Evolutionary conservation across 331 rosid genomes (phyloP).

Genomic region (Acacia concinna): DNA sequence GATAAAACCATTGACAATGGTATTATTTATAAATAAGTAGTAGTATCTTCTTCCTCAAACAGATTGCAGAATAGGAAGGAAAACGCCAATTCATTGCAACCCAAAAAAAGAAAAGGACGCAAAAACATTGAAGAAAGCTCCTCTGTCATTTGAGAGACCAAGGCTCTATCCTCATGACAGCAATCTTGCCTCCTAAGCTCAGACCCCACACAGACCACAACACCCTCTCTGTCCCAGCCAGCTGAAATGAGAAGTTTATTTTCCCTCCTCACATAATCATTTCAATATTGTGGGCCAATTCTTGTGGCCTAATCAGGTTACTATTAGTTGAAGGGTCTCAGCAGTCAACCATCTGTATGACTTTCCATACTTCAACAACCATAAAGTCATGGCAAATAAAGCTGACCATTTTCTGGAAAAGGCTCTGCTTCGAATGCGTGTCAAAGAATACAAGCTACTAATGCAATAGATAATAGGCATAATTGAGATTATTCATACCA

Average conservation of each 20-base stretch:
- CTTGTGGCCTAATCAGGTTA: not conserved
- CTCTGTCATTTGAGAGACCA: not conserved
- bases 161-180: not conserved
- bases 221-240: not conserved
- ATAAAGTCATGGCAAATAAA: conserved; percentile 19
- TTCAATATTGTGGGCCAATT: not conserved
- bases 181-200: not conserved
- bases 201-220: not conserved
- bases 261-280: not conserved
- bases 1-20: not conserved
- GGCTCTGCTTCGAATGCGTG: not conserved
- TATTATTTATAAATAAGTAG: too few relatives aligned
- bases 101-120: not conserved
- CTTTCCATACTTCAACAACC: not conserved
- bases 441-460: conserved; percentile 18
- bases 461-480: conserved; percentile 23
- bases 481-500: conserved; percentile 60
- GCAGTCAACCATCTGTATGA: conserved; percentile 26
- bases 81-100: not conserved
- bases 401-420: conserved; percentile 3
- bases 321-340: conserved; percentile 20
- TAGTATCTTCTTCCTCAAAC: not conserved
- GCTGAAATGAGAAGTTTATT: not conserved
- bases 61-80: not conserved
- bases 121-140: not conserved